Percentiles rank a stretch among this genome's conserved stretches.
Evolutionary conservation across 441 rosid species (phyloP).

Genomic region (Populus hybrid): DNA sequence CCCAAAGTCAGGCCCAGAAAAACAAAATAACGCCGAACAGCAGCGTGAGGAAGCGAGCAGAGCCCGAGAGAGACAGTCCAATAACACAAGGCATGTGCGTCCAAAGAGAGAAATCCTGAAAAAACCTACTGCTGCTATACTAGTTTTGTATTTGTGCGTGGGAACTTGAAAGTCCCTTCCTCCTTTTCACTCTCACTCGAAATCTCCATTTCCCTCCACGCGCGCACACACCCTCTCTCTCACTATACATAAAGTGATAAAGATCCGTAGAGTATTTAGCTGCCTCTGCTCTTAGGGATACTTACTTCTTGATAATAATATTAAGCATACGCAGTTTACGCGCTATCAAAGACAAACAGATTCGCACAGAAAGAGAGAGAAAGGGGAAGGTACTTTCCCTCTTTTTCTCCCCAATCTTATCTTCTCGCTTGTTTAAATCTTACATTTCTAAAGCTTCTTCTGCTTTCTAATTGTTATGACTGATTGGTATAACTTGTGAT

Average conservation of each 20-base stretch:
- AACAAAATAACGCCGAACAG: neutral
- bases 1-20: neutral
- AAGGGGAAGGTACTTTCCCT: neutral
- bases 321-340: neutral
- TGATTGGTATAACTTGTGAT: neutral
- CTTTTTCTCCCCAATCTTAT: no score
- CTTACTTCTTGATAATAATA: neutral
- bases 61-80: neutral
- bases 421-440: neutral
- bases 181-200: neutral
- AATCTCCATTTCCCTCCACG: slow-evolving; percentile 3
- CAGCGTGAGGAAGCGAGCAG: neutral
- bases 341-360: neutral
- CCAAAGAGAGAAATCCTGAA: neutral
- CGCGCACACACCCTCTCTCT: neutral
- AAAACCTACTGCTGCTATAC: neutral
- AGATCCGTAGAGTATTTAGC: no score
- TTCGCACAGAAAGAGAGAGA: neutral
- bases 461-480: neutral
- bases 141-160: neutral
- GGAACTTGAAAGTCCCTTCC: neutral
- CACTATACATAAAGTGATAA: neutral
- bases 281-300: no score
- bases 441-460: neutral
- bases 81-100: neutral